Conservation (phyloP, 371 early-diverging fungal genomes). For the Vairimorpha ceranae region DNA sequence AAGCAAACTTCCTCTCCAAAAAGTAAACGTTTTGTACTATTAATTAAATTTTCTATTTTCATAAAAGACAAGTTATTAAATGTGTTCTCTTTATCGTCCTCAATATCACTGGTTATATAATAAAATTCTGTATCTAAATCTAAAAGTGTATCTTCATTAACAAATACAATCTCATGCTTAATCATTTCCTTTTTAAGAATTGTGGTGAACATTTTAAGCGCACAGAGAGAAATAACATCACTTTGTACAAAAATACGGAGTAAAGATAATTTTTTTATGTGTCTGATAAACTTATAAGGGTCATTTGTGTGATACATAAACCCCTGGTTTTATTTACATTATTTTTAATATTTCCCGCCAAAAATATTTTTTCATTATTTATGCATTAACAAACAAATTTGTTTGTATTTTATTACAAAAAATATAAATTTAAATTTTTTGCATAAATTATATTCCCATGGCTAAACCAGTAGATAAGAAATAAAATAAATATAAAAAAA, state of each 20-base stretch:
- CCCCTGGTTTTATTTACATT: not conserved
- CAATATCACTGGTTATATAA: not conserved
- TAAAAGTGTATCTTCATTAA: not conserved
- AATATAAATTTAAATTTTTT: too few species aligned
- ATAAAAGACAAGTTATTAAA: not conserved
- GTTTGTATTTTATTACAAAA: too few species aligned
- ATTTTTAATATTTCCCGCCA: not conserved
- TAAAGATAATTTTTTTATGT: not conserved
- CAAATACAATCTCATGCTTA: conserved; percentile 18
- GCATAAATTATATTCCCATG: not conserved
- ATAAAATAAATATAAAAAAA: not conserved
- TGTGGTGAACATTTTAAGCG: conserved; percentile 12
- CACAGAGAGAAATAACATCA: conserved; percentile 7
- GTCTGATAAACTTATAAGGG: not conserved
- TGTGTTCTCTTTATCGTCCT: not conserved
- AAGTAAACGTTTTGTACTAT: not conserved
- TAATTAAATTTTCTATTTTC: not conserved
- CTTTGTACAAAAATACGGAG: conserved; percentile 11
- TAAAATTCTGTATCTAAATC: not conserved
- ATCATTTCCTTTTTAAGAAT: conserved; percentile 23
- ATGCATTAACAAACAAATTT: not conserved
- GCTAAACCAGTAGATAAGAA: not conserved
- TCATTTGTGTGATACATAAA: conserved; percentile 3
- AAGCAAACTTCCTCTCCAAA: not conserved
- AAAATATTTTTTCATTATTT: not conserved